Conservation (phyloP, 495 filamentous ascomycete genomes). For the Clohesyomyces aquaticus region DNA sequence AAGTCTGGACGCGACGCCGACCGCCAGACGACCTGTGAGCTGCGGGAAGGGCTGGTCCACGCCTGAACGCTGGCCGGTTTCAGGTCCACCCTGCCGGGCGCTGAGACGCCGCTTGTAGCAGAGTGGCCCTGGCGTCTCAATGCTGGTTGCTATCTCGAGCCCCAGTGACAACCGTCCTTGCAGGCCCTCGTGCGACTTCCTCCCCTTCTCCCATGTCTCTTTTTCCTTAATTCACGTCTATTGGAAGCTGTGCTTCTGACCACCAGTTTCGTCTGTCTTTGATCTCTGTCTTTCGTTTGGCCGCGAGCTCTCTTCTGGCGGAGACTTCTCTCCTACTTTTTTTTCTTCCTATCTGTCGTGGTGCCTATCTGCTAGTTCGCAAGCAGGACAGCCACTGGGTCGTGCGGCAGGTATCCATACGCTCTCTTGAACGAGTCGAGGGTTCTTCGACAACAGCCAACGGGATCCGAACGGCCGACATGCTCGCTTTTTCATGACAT, state of each 20-base stretch:
- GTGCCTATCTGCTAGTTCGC: not conserved
- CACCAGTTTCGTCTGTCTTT: slow-evolving; percentile 39
- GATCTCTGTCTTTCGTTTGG: slow-evolving; percentile 37
- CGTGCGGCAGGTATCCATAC: not conserved
- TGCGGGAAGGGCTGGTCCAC: slow-evolving; percentile 16
- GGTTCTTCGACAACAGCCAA: slow-evolving; percentile 22
- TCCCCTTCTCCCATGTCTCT: slow-evolving; percentile 31
- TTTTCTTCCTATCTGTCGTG: slow-evolving; percentile 14
- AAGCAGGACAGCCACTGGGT: slow-evolving; percentile 3
- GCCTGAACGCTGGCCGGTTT: slow-evolving; percentile 12
- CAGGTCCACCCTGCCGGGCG: slow-evolving; percentile 9
- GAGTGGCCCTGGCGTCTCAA: slow-evolving; percentile 34
- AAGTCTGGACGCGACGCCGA: not conserved
- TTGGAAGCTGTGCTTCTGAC: slow-evolving; percentile 42
- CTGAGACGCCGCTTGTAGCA: slow-evolving; percentile 36
- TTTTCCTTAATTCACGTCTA: slow-evolving; percentile 32
- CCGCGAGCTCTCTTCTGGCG: slow-evolving; percentile 27
- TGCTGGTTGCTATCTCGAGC: slow-evolving; percentile 31
- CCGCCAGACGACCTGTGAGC: not conserved
- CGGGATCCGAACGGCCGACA: slow-evolving; percentile 20
- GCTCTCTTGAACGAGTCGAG: not conserved
- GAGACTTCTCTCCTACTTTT: slow-evolving; percentile 8
- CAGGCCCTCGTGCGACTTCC: slow-evolving; percentile 35
- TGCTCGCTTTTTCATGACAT: slow-evolving; percentile 36
- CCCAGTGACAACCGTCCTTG: slow-evolving; percentile 31